Evolutionary conservation across 106 monocot genomes (phyloP), one percentile per base, ranked within the genome.

Genomic region (Dendrobium nobile): DNA sequence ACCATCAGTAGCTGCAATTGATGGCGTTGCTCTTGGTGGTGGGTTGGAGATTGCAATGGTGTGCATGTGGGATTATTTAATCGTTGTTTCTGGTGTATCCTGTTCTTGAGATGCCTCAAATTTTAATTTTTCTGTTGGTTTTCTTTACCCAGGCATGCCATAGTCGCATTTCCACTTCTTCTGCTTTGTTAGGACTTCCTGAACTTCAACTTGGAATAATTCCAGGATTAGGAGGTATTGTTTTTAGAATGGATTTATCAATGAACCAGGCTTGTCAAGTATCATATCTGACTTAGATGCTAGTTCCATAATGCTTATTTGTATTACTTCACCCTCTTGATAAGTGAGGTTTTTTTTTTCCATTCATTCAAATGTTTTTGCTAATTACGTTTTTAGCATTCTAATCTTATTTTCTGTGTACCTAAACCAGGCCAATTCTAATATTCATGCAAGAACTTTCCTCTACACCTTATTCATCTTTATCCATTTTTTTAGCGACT

Each of bases 11-110:
- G 98, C 98, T 42, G 98, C 98, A 73, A 90, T 98, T 79, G 91
- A 95, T 91, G 98, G 98, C 59, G 79, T 98, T 61, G 92, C 92
- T 87, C 92, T 98, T 83, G 98, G 98, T 74, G 98, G 98, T 43
- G 98, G 98, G 77, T 79, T 98, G 28, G 98, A 98, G 80, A 77
- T 98, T 88, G 92, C 94, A 80, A 98, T 98, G 98, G 98, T 98
- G 84, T 22, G 86, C 75, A 2, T 18, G 51, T 51, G n/a, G 40
- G 11, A 17, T 54, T 54, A 58, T 42, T 74, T 77, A 45, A 37
- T 67, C 20, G 13, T 79, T 45, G 17, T 5, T 54, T 65, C 9
- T 19, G 64, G 10, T 55, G 10, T 13, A 59, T 55, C 26, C 7
- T 24, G 64, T 26, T 16, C 64, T 65, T 65, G 6, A 26, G 64